Evolutionary conservation across 345 rosid genomes (phyloP).

Genomic region (Limnanthes douglasii): DNA sequence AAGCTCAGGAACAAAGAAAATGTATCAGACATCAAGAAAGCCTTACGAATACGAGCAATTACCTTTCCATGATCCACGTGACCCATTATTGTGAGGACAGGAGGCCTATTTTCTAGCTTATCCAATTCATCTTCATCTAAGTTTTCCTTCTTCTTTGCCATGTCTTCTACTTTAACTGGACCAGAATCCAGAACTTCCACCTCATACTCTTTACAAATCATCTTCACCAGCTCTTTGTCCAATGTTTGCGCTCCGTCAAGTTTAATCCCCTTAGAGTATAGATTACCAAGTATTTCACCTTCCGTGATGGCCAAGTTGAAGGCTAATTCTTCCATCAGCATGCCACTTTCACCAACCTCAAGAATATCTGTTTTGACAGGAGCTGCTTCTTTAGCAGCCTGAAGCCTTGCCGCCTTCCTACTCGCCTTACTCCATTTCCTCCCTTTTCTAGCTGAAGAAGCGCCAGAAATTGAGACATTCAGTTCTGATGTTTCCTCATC

Average conservation of each 20-base stretch:
- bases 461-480: conserved; percentile 46
- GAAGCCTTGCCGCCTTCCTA: conserved; percentile 80
- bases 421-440: conserved; percentile 98
- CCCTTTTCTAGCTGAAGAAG: conserved; percentile 53
- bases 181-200: conserved; percentile 83
- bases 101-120: conserved; percentile 86
- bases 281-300: conserved; percentile 83
- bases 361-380: conserved; percentile 93
- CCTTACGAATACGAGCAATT: conserved; percentile 5
- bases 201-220: conserved; percentile 73
- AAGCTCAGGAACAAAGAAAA: not conserved
- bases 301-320: conserved; percentile 60
- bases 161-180: conserved; percentile 63
- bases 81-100: conserved; percentile 99
- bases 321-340: conserved; percentile 86
- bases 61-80: conserved; percentile 99
- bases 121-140: conserved; percentile 83
- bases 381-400: conserved; percentile 90
- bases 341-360: conserved; percentile 82
- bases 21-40: not conserved
- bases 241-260: conserved; percentile 95
- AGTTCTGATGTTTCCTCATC: conserved; percentile 71
- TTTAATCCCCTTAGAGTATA: conserved; percentile 80
- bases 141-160: conserved; percentile 79
- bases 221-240: conserved; percentile 89